phyloP scores from a whole-genome alignment of 331 rosid genomes.

The Pyrus hybrid region DNA sequence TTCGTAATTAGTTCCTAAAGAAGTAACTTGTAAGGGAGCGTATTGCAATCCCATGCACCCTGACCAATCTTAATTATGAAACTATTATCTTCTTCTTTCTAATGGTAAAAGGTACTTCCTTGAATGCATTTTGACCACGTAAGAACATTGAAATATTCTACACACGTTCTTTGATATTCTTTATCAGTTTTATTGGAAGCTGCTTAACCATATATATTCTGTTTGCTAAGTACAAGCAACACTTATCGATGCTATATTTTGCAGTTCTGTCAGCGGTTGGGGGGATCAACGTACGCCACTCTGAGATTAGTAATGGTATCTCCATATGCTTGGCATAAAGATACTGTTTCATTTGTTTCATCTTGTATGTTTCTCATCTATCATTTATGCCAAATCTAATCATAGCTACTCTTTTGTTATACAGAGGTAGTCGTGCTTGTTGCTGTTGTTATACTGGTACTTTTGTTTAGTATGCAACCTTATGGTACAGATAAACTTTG shows the following conservation, averaged over 20 bases:
- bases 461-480: conserved; percentile 27
- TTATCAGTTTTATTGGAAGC: neutral
- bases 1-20: neutral
- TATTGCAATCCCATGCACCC: neutral
- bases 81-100: neutral
- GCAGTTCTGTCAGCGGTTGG: conserved; percentile 37
- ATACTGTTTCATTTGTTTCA: neutral
- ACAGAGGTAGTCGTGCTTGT: conserved; percentile 31
- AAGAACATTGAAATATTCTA: neutral
- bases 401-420: neutral
- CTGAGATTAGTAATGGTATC: conserved; percentile 16
- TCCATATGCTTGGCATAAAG: neutral
- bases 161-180: neutral
- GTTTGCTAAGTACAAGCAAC: neutral
- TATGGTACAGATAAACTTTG: conserved; percentile 34
- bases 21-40: neutral
- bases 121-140: neutral
- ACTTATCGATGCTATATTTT: neutral
- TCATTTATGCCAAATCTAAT: neutral
- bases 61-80: neutral
- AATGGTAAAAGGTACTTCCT: neutral
- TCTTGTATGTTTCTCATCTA: neutral
- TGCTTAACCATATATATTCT: neutral
- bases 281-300: conserved; percentile 19
- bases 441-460: conserved; percentile 20